Evolutionary conservation across 2,329 filamentous ascomycete species (phyloP).

Genomic region (Nannizziopsis arthrosporioides): DNA sequence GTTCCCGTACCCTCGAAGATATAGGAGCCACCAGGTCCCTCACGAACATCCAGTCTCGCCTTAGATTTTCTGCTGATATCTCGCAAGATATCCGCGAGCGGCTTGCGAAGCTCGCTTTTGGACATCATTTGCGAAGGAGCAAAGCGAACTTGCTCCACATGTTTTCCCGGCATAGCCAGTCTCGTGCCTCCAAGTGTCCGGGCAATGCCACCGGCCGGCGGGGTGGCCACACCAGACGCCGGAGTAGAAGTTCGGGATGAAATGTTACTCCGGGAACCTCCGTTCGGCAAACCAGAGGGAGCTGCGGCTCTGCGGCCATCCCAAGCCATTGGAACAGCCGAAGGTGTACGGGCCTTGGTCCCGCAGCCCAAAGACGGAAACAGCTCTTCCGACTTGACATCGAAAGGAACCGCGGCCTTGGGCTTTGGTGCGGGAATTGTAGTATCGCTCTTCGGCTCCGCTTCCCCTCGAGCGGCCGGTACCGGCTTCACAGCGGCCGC

Average conservation of each 20-base stretch:
- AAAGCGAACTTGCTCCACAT: slow-evolving; percentile 63
- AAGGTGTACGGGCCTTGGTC: slow-evolving; percentile 49
- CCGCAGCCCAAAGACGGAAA: slow-evolving; percentile 81
- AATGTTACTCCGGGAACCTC: slow-evolving; percentile 26
- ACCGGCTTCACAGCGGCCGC: slow-evolving; percentile 25
- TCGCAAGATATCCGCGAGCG: slow-evolving; percentile 71
- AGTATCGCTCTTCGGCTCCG: slow-evolving; percentile 46
- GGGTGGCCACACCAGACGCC: slow-evolving; percentile 41
- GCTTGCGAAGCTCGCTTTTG: slow-evolving; percentile 67
- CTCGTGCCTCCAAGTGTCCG: slow-evolving; percentile 34
- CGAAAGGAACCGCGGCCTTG: slow-evolving; percentile 43
- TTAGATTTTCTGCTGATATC: slow-evolving; percentile 89
- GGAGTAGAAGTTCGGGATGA: slow-evolving; percentile 50
- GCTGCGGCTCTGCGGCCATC: slow-evolving; percentile 47
- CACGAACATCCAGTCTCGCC: slow-evolving; percentile 67
- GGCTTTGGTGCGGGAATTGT: slow-evolving; percentile 26
- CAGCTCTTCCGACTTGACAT: slow-evolving; percentile 77
- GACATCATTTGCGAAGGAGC: slow-evolving; percentile 66
- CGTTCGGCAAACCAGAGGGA: slow-evolving; percentile 37
- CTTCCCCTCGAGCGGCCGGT: slow-evolving; percentile 28
- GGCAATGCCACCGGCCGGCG: slow-evolving; percentile 16
- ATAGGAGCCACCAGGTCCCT: slow-evolving; percentile 58
- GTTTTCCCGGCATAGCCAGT: slow-evolving; percentile 70
- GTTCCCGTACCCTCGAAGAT: slow-evolving; percentile 79
- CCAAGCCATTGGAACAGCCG: slow-evolving; percentile 63